Evolutionary conservation across 2,329 filamentous ascomycete species (phyloP).

Genomic region (Arthrinium puccinioides): DNA sequence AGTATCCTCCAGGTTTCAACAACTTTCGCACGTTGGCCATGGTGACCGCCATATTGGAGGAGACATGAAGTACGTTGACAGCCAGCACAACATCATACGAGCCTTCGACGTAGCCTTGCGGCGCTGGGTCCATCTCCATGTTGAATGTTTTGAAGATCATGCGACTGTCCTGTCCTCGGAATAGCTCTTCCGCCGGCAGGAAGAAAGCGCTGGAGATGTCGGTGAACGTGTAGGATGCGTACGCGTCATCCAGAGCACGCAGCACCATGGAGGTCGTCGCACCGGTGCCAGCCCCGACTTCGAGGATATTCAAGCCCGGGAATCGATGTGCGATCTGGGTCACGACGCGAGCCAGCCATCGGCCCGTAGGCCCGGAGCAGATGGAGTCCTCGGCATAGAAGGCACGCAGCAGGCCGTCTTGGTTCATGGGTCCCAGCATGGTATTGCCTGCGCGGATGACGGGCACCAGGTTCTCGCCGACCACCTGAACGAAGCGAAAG

Average conservation of each 20-base stretch:
- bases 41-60: background rate
- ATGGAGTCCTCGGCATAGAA: background rate
- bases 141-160: background rate
- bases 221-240: background rate
- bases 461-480: background rate
- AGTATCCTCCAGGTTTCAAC: background rate
- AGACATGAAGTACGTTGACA: background rate
- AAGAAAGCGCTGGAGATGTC: slow-evolving; percentile 1
- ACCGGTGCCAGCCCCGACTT: background rate
- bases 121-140: background rate
- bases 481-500: background rate
- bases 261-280: background rate
- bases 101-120: background rate
- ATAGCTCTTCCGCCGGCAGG: background rate
- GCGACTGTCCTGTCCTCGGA: background rate
- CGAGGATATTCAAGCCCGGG: background rate
- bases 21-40: background rate
- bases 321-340: background rate
- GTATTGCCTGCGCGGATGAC: background rate
- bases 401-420: background rate
- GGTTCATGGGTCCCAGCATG: background rate
- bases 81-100: background rate
- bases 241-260: background rate
- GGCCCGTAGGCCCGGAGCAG: background rate
- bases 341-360: background rate